Base-by-base conservation (phyloP, 345 rosid genomes). In the Aquilaria malaccensis region DNA sequence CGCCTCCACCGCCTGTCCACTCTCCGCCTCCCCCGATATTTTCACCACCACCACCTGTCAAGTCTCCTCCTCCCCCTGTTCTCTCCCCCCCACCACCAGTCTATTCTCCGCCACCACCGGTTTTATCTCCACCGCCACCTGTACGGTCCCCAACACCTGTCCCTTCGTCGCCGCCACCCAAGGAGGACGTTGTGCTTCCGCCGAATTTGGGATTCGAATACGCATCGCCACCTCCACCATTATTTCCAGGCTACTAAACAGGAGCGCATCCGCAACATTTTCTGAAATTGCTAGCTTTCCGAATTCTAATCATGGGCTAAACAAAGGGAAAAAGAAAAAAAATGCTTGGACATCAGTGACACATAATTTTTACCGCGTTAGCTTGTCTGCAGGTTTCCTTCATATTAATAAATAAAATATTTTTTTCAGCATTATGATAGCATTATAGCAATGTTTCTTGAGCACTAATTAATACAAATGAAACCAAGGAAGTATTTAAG, bases 151-250 rank as follows among this genome's bases (percentile, higher is more conserved):
- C 72, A 0, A 71, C 75, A 0, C 71, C 72, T 0, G 50, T 58
- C n/a, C 48, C 9, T 10, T 57, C 74, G 32, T 57, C 67, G 50
- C 77, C 83, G 49, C 68, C 84, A 7, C 61, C 69, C 22, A 29
- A 30, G n/a, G 68, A 76, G 2, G 76, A 76, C 29, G 9, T 84
- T 48, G 15, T 64, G 59, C 74, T 89, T 49, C 96, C 96, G 13
- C 79, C 84, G 70, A 62, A 60, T 59, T 51, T 89, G 5, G 96
- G 96, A 22, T 77, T 69, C 64, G 72, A 81, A 37, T 89, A 89
- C 70, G 61, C 83, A 4, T 89, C 96, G 6, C 96, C 96, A 30
- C 96, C 96, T 33, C 96, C 96, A 13, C 96, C 96, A 33, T 61
- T 79, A 60, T 73, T 81, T 69, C 80, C 68, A 22, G 97, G 97